These are phyloP conservation scores for Cyberlindnera suaveolens DNA, from an alignment of 805 yeast species.

Conservation along the genomic window DNA sequence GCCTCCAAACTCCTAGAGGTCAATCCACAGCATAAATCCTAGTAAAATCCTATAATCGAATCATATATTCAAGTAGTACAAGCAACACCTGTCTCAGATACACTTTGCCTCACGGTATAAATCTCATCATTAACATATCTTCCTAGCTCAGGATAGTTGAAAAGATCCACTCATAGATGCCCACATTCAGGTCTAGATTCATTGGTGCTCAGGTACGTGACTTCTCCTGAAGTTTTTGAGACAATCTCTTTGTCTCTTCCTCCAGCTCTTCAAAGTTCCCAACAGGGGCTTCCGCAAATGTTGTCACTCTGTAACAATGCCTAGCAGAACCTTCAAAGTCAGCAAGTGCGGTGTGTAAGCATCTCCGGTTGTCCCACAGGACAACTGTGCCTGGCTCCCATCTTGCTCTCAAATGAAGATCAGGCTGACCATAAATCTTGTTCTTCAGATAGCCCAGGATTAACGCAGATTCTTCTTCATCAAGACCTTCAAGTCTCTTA, in stretches of 20 bases:
- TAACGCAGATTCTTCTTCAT: constrained; percentile 61
- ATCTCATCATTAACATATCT: no score
- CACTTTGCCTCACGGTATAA: no score
- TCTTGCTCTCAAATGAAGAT: constrained; percentile 60
- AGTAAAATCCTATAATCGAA: no score
- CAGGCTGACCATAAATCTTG: constrained; percentile 46
- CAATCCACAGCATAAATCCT: no score
- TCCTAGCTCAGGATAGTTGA: no score
- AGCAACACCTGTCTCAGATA: no score
- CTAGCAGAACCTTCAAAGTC: constrained; percentile 72
- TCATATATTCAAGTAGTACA: no score
- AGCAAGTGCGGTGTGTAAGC: constrained; percentile 61
- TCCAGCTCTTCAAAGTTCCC: constrained; percentile 35
- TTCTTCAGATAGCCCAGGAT: constrained; percentile 50
- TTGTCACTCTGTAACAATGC: constrained; percentile 70
- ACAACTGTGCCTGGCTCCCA: constrained; percentile 71
- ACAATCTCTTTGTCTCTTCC: neutral
- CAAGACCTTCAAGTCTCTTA: constrained; percentile 62
- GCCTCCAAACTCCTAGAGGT: no score
- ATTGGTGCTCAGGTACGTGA: no score
- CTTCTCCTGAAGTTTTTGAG: neutral
- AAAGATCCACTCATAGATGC: no score
- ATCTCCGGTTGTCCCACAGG: constrained; percentile 74
- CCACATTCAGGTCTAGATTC: no score
- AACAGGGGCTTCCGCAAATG: constrained; percentile 66